Percentiles rank a stretch among this genome's conserved stretches.
Evolutionary conservation across 1,284 basidiomycete species (phyloP).

Genomic region (Tetrapyrgos nigripes): DNA sequence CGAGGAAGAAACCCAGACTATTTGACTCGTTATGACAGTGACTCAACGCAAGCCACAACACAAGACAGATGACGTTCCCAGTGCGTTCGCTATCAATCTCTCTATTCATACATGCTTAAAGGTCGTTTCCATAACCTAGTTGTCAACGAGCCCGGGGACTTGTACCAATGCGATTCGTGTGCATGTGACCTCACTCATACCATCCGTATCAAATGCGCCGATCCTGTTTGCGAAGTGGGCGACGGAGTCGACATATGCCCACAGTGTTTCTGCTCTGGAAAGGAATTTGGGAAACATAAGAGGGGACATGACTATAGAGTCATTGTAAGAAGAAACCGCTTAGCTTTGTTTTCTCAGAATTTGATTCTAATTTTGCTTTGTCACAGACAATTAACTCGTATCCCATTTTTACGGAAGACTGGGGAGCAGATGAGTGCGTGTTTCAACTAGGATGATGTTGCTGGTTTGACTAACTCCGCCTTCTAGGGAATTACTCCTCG

Average conservation of each 20-base stretch:
- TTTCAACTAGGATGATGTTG: neutral
- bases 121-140: conserved; percentile 45
- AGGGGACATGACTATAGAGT: conserved; percentile 93
- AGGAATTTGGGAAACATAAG: conserved; percentile 88
- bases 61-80: conserved; percentile 77
- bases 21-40: conserved; percentile 62
- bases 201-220: conserved; percentile 92
- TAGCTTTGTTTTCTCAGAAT: conserved; percentile 8
- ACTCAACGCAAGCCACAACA: conserved; percentile 77
- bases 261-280: conserved; percentile 90
- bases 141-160: conserved; percentile 78
- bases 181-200: conserved; percentile 83
- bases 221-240: conserved; percentile 73
- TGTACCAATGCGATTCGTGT: conserved; percentile 80
- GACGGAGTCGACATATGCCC: conserved; percentile 91
- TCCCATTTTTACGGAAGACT: conserved; percentile 94
- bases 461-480: conserved; percentile 9
- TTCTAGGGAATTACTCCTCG: conserved; percentile 83
- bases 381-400: conserved; percentile 92
- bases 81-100: conserved; percentile 47
- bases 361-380: neutral
- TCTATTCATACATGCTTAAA: conserved; percentile 28
- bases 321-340: conserved; percentile 65
- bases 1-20: neutral
- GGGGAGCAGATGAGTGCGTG: conserved; percentile 96